Percentiles rank a stretch among this genome's conserved stretches.
Evolutionary conservation across 2,329 filamentous ascomycete species (phyloP).

Genomic region (Colletotrichum chrysophilum): DNA sequence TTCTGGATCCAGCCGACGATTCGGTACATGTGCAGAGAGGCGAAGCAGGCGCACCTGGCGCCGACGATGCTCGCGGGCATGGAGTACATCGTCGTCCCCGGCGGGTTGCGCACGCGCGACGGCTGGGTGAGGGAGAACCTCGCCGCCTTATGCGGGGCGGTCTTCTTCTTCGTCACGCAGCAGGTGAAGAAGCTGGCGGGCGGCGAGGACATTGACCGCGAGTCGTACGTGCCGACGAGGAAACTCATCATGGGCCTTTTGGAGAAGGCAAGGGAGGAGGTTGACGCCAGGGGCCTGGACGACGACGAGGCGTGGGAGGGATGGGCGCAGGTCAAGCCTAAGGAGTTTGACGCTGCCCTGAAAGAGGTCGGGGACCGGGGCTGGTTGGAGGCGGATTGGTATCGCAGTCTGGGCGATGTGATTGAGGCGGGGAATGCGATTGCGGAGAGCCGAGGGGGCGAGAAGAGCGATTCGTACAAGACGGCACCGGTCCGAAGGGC

Average conservation of each 20-base stretch:
- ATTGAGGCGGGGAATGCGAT: constrained; percentile 32
- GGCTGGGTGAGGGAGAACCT: constrained; percentile 54
- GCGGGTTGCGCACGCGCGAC: constrained; percentile 50
- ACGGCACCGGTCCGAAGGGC: constrained; percentile 49
- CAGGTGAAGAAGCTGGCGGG: constrained; percentile 48
- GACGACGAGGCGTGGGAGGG: constrained; percentile 58
- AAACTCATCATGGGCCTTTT: constrained; percentile 46
- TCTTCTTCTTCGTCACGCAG: constrained; percentile 65
- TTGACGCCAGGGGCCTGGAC: constrained; percentile 37
- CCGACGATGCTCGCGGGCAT: constrained; percentile 79
- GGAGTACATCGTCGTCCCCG: constrained; percentile 56
- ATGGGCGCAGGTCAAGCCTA: constrained; percentile 53
- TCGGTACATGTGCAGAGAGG: constrained; percentile 66
- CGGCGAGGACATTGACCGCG: constrained; percentile 42
- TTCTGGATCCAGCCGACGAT: constrained; percentile 75
- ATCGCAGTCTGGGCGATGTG: constrained; percentile 61
- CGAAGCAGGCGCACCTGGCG: constrained; percentile 65
- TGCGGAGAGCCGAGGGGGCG: constrained; percentile 16
- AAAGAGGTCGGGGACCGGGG: constrained; percentile 58
- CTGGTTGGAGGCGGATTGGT: constrained; percentile 72
- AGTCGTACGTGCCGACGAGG: constrained; percentile 49
- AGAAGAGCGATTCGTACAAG: constrained; percentile 32
- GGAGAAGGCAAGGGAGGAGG: constrained; percentile 35
- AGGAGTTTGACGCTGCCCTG: constrained; percentile 68
- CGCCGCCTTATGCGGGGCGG: constrained; percentile 61